Evolutionary conservation across 495 filamentous ascomycete species (phyloP).

Genomic region (Talaromyces wortmannii): DNA sequence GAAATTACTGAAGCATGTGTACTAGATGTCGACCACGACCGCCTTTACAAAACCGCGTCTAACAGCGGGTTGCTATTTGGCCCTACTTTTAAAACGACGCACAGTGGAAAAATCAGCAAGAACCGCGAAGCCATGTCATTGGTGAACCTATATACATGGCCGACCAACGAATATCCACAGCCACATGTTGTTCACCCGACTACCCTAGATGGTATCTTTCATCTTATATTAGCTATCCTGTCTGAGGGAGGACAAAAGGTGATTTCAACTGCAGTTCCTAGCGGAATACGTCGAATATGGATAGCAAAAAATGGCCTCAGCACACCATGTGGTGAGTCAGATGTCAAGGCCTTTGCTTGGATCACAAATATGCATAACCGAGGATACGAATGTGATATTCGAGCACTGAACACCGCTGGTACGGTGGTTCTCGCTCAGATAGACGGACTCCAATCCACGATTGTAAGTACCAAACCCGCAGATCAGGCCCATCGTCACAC

Average conservation of each 20-base stretch:
- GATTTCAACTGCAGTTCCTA: constrained; percentile 5
- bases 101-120: not conserved
- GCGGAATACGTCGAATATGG: constrained; percentile 1
- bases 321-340: not conserved
- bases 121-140: constrained; percentile 2
- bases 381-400: constrained; percentile 5
- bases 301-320: constrained; percentile 6
- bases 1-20: not conserved
- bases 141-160: not conserved
- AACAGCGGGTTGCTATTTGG: constrained; percentile 7
- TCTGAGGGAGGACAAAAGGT: not conserved
- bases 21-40: not conserved
- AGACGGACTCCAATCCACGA: constrained; percentile 4
- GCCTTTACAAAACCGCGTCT: constrained; percentile 1
- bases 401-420: not conserved
- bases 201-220: constrained; percentile 28
- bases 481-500: not conserved
- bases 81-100: constrained; percentile 5
- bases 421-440: constrained; percentile 1
- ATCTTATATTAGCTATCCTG: constrained; percentile 7
- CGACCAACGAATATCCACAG: constrained; percentile 7
- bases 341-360: not conserved
- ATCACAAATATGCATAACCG: not conserved
- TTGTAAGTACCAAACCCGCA: not conserved
- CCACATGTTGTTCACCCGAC: constrained; percentile 27